phyloP scores from a whole-genome alignment of 2,329 filamentous ascomycete species.

The Hypoxylon sp. region DNA sequence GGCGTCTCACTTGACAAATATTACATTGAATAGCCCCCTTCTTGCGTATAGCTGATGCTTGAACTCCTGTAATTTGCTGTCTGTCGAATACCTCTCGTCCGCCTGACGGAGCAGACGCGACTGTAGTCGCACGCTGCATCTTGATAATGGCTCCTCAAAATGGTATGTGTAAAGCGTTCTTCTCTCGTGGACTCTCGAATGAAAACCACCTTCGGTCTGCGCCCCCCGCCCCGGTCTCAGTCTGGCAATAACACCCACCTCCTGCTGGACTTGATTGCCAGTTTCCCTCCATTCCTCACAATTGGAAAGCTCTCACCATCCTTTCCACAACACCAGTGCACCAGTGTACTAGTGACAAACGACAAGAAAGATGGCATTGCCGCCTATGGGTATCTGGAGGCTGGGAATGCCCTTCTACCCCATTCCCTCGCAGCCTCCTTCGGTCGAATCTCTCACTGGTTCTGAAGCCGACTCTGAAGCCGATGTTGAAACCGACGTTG shows the following conservation, averaged over 20 bases:
- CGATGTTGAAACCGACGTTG: not conserved
- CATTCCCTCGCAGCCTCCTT: not conserved
- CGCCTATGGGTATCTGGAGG: slow-evolving; percentile 9
- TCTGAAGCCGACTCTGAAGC: not conserved
- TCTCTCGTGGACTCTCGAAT: not conserved
- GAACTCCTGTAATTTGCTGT: not conserved
- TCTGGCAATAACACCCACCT: not conserved
- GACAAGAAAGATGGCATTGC: slow-evolving; percentile 1
- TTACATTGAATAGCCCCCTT: not conserved
- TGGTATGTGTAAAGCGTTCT: slow-evolving; percentile 44
- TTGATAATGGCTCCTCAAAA: slow-evolving; percentile 49
- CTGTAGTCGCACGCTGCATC: slow-evolving; percentile 23
- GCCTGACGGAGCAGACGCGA: slow-evolving; percentile 11
- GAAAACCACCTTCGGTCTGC: not conserved
- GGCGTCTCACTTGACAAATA: not conserved
- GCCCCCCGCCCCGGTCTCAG: not conserved
- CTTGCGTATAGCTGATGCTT: not conserved
- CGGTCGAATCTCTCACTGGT: not conserved
- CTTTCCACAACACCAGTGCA: not conserved
- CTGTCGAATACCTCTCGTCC: not conserved
- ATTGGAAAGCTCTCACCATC: slow-evolving; percentile 6
- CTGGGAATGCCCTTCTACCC: not conserved
- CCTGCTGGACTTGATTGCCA: not conserved
- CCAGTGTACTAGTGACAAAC: not conserved
- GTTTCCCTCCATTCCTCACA: not conserved